A percentile compares a stretch with the other conserved stretches of the same genome.
phyloP scores from a whole-genome alignment of 2,329 filamentous ascomycete species.

The Alternaria gaisen region DNA sequence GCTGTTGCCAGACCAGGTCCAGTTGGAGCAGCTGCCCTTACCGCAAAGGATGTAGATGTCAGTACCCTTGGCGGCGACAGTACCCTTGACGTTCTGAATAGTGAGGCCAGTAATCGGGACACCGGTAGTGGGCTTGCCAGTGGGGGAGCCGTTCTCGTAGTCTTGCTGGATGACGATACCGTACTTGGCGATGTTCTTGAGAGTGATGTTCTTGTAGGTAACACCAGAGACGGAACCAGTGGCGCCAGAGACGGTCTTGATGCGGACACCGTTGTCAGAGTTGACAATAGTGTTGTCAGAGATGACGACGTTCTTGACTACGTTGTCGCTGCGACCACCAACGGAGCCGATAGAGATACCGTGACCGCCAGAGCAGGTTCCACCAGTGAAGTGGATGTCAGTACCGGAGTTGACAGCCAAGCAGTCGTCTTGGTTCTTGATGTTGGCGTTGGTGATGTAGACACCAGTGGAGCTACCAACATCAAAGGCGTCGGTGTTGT shows the following conservation, averaged over 20 bases:
- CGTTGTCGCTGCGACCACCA: constrained; percentile 65
- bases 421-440: constrained; percentile 69
- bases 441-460: constrained; percentile 60
- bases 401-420: constrained; percentile 66
- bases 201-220: constrained; percentile 58
- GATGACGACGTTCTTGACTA: constrained; percentile 63
- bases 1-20: constrained; percentile 61
- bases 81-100: constrained; percentile 55
- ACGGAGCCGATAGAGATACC: constrained; percentile 68
- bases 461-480: constrained; percentile 60
- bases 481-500: constrained; percentile 68
- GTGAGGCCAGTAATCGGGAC: constrained; percentile 58
- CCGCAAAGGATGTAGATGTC: constrained; percentile 66
- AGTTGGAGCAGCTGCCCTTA: constrained; percentile 61
- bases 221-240: constrained; percentile 62
- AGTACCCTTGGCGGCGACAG: constrained; percentile 41
- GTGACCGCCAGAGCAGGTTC: constrained; percentile 62
- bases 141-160: constrained; percentile 59
- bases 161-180: constrained; percentile 64
- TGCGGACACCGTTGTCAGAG: constrained; percentile 65
- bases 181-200: constrained; percentile 57
- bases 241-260: constrained; percentile 64
- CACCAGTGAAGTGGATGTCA: constrained; percentile 49
- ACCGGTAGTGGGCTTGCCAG: constrained; percentile 57
- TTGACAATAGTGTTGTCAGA: constrained; percentile 58